Conservation (phyloP, 306 rosid genomes). For the Begonia peltatifolia region DNA sequence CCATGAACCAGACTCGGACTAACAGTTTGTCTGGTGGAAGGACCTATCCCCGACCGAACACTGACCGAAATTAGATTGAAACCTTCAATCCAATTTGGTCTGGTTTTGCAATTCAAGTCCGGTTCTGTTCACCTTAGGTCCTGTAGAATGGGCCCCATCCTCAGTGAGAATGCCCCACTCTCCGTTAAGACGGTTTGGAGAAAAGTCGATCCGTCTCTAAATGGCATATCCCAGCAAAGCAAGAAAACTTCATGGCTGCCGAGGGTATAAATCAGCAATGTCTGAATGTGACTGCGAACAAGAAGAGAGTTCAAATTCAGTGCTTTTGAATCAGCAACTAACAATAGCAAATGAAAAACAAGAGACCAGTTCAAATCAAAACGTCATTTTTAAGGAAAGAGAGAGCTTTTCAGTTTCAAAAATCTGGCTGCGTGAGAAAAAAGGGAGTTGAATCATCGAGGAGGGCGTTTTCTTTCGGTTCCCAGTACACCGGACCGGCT, state of each 20-base stretch:
- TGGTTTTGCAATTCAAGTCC: too few species aligned
- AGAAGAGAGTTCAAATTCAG: slow-evolving; percentile 57
- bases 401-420: slow-evolving; percentile 75
- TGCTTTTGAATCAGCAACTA: slow-evolving; percentile 20
- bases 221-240: slow-evolving; percentile 29
- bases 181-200: too few species aligned
- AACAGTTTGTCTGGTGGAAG: too few species aligned
- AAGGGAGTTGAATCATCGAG: slow-evolving; percentile 34
- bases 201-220: too few species aligned
- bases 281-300: slow-evolving; percentile 78
- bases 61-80: too few species aligned
- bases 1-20: too few species aligned
- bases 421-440: slow-evolving; percentile 74
- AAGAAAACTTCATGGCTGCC: slow-evolving; percentile 40
- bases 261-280: slow-evolving; percentile 56
- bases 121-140: too few species aligned
- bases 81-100: too few species aligned
- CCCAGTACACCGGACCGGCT: slow-evolving; percentile 24
- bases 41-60: too few species aligned
- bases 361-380: slow-evolving; percentile 10
- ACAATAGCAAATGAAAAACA: slow-evolving; percentile 6
- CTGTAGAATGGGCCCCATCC: too few species aligned
- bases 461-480: slow-evolving; percentile 62
- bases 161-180: too few species aligned
- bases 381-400: slow-evolving; percentile 21